Base-by-base conservation (phyloP, 2,329 filamentous ascomycete genomes). In the Fusarium ambrosium region DNA sequence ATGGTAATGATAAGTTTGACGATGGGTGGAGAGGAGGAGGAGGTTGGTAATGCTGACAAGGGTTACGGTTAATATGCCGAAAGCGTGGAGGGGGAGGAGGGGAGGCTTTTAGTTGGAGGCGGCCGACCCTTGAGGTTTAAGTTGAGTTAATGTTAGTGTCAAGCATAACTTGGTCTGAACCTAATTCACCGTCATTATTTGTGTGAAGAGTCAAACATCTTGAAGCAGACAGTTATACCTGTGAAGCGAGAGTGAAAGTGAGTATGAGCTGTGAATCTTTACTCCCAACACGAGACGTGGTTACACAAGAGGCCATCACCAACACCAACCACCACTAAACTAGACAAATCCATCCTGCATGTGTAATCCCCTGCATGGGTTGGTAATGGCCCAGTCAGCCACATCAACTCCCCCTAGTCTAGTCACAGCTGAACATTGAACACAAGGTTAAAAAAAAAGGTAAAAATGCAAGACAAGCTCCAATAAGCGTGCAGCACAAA, bases 301-400 rank as follows among this genome's bases (percentile, higher is more conserved):
- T 9, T 48, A 48, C 22, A 48, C 43, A 22, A 45, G 20, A 22
- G 0, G 13, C 0, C 43, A 48, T 48, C 43, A 56, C 34, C 48
- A 55, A 32, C 22, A 53, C 27, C 48, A 53, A 55, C 24, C 53
- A 55, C 24, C 53, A 20, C 53, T 14, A 56, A 18, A 36, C 53
- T 56, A 24, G 20, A 61, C 29, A 3, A 36, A 62, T 66, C 48
- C 43, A 48, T 10, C 18, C 29, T 74, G 68, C 64, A 74, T 69
- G 51, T 64, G 63, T 65, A 60, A 65, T 37, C 27, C 55, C 39
- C n/a, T 45, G 37, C 29, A 62, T 59, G 59, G 62, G 66, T 77
- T 78, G 69, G 76, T 78, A 75, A 77, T 76, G 18, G 62, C n/a
- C 75, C 66, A 66, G 72, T 78, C 63, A 77, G 70, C 74, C 70